Evolutionary conservation across 2,329 filamentous ascomycete genomes (phyloP).

Genomic region (Diaporthe ilicicola): DNA sequence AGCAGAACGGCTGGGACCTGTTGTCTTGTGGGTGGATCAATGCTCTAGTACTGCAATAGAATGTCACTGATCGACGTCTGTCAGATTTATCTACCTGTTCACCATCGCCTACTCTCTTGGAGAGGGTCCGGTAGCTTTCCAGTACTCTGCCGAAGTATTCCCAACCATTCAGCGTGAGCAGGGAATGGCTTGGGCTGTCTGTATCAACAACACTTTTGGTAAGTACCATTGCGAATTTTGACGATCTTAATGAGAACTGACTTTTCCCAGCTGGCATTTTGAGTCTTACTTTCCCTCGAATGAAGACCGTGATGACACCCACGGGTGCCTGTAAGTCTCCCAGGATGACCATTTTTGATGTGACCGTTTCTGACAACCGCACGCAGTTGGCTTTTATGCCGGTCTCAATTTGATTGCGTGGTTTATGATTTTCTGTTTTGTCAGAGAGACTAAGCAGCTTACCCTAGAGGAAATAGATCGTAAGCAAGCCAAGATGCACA

Average conservation of each 20-base stretch:
- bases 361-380: conserved; percentile 35
- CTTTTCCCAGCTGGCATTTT: conserved; percentile 34
- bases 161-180: conserved; percentile 76
- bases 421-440: conserved; percentile 63
- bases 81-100: conserved; percentile 65
- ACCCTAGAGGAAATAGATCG: conserved; percentile 66
- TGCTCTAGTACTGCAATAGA: background rate
- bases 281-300: conserved; percentile 41
- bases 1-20: conserved; percentile 48
- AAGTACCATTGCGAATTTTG: background rate
- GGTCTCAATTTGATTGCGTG: conserved; percentile 64
- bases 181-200: conserved; percentile 74
- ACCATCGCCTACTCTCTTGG: conserved; percentile 70
- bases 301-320: conserved; percentile 44
- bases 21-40: conserved; percentile 52
- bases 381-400: conserved; percentile 64
- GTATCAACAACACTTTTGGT: conserved; percentile 50
- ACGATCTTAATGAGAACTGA: background rate
- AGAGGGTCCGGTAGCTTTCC: conserved; percentile 74
- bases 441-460: conserved; percentile 68
- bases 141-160: conserved; percentile 75
- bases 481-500: background rate
- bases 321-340: conserved; percentile 41
- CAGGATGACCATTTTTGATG: background rate
- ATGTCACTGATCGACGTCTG: background rate